Evolutionary conservation across 768 basidiomycete species (phyloP), one percentile per base, ranked within the genome.

Genomic region (Suillus occidentalis): DNA sequence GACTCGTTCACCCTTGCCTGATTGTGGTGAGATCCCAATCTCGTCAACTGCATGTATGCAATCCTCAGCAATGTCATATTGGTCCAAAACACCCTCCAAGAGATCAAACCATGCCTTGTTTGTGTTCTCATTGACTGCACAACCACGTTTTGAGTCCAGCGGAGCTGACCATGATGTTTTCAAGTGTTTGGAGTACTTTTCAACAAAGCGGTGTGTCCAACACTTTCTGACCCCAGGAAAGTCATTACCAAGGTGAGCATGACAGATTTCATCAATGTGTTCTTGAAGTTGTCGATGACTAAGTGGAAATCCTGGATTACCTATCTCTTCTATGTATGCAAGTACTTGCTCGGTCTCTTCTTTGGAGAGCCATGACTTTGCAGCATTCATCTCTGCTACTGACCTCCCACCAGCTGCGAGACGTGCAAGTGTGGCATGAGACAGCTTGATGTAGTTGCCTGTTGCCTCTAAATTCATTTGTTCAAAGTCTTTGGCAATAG

Each of bases 211-310:
- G 18, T 74, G 50, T 5, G 76, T 76, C 80, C 79, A 83, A 25
- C 78, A 71, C 50, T 73, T 72, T 2, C 80, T 77, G 43, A 81
- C 75, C 39, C 79, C 76, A 10, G 73, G 78, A 60, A 79, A 80
- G 49, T 64, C 31, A 59, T 68, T 62, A 10, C 78, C 76, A 20
- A 74, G 67, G 1, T 67, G 59, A 34, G 77, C 76, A 8, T 34
- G 39, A 20, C 61, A 66, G 42, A 80, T 76, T 16, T 61, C 49
- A 63, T 82, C 72, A 34, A 76, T 75, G 66, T 74, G 69, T 65
- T 80, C 77, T 60, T 73, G 72, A 5, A 82, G 61, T 13, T 70
- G 42, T n/a, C 58, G 36, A 59, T 80, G 78, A 60, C 58, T 76
- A 4, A 77, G 71, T 22, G 80, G 78, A 65, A 80, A 80, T 12